Evolutionary conservation across 2,329 filamentous ascomycete species (phyloP).

Genomic region (Albophoma yamanashiensis): DNA sequence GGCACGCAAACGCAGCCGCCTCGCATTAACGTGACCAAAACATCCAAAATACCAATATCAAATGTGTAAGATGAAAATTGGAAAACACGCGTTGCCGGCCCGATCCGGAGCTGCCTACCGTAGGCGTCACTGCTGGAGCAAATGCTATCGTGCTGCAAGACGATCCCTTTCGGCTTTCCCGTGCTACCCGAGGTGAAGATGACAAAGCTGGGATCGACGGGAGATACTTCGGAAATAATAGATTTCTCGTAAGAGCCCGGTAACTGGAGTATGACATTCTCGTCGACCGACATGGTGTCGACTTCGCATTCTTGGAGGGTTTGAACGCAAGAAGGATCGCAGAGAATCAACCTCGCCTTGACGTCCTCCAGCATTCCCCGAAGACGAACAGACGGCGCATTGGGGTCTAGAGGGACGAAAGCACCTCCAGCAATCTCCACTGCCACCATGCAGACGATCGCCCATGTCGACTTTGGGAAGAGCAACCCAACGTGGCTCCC

Average conservation of each 20-base stretch:
- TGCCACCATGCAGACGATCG: slow-evolving; percentile 2
- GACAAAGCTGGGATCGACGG: neutral
- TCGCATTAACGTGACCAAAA: slow-evolving; percentile 6
- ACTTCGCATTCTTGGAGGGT: neutral
- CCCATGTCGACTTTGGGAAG: slow-evolving; percentile 5
- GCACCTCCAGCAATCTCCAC: slow-evolving; percentile 3
- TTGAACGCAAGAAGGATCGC: neutral
- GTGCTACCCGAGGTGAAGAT: slow-evolving; percentile 46
- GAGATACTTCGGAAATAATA: neutral
- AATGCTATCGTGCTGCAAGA: slow-evolving; percentile 1
- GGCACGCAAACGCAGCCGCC: slow-evolving; percentile 9
- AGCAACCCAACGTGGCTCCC: slow-evolving; percentile 1
- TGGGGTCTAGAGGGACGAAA: slow-evolving; percentile 7
- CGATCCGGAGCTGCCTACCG: slow-evolving; percentile 2
- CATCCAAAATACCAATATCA: slow-evolving; percentile 7
- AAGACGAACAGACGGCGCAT: neutral
- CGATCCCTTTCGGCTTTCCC: slow-evolving; percentile 35
- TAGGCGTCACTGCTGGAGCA: slow-evolving; percentile 1
- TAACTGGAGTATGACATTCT: neutral
- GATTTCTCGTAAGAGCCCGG: neutral
- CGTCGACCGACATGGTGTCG: neutral
- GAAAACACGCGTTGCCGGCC: slow-evolving; percentile 4
- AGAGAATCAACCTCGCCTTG: neutral
- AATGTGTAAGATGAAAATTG: slow-evolving; percentile 11
- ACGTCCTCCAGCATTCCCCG: neutral